Evolutionary conservation across 768 basidiomycete genomes (phyloP).

Genomic region (Rhizopogon vinicolor): DNA sequence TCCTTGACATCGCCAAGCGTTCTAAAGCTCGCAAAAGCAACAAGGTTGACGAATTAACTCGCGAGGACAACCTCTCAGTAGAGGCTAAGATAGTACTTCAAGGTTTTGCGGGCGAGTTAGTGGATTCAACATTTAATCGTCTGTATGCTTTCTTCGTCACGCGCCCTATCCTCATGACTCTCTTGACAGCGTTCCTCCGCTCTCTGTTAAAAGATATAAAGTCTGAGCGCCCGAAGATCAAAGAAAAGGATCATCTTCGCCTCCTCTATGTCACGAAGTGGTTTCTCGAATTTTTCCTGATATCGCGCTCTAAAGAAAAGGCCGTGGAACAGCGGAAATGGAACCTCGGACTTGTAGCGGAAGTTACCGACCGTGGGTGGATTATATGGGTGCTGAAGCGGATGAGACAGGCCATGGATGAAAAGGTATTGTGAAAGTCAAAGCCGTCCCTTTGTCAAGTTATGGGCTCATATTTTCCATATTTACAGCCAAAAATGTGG

Average conservation of each 20-base stretch:
- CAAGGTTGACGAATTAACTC: slow-evolving; percentile 61
- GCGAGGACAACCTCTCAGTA: slow-evolving; percentile 61
- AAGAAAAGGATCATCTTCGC: slow-evolving; percentile 92
- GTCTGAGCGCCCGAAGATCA: slow-evolving; percentile 85
- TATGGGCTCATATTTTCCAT: slow-evolving; percentile 5
- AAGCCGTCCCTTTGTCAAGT: slow-evolving; percentile 3
- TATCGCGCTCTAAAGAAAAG: slow-evolving; percentile 35
- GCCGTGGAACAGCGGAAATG: slow-evolving; percentile 34
- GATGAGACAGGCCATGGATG: slow-evolving; percentile 86
- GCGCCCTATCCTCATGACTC: slow-evolving; percentile 13
- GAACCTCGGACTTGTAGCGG: slow-evolving; percentile 73
- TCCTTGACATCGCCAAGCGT: slow-evolving; percentile 70
- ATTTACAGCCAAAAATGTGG: slow-evolving; percentile 82
- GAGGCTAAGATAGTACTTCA: slow-evolving; percentile 66
- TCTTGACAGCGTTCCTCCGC: slow-evolving; percentile 71
- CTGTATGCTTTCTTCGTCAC: slow-evolving; percentile 27
- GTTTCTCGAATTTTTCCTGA: slow-evolving; percentile 89
- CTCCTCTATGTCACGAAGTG: slow-evolving; percentile 85
- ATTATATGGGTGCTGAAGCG: slow-evolving; percentile 88
- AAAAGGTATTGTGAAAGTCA: slow-evolving; percentile 57
- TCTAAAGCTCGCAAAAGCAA: slow-evolving; percentile 54
- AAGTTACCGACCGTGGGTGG: slow-evolving; percentile 82
- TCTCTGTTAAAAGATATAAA: slow-evolving; percentile 89
- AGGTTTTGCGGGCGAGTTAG: slow-evolving; percentile 64
- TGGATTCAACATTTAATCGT: slow-evolving; percentile 90